A percentile compares a stretch with the other conserved stretches of the same genome.
phyloP scores from a whole-genome alignment of 2,329 filamentous ascomycete species.

The Fusarium tjaetaba region DNA sequence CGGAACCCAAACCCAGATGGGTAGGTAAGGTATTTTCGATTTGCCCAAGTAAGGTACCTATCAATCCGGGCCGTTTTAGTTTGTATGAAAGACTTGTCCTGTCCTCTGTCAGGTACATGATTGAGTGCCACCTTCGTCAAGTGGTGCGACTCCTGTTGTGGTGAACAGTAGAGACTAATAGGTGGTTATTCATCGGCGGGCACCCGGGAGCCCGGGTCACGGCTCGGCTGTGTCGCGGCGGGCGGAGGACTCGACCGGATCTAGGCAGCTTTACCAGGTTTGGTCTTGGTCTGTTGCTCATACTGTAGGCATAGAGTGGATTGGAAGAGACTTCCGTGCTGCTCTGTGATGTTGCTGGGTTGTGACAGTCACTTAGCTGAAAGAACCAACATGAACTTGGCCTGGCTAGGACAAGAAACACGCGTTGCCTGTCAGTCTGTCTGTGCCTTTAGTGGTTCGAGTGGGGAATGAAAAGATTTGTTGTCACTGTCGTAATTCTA shows the following conservation, averaged over 20 bases:
- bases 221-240: conserved; percentile 36
- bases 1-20: conserved; percentile 23
- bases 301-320: conserved; percentile 12
- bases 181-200: conserved; percentile 27
- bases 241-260: conserved; percentile 33
- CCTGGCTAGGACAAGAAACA: conserved; percentile 4
- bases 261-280: conserved; percentile 26
- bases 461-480: conserved; percentile 6
- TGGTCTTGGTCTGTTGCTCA: conserved; percentile 16
- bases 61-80: conserved; percentile 17
- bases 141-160: neutral
- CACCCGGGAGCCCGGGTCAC: conserved; percentile 38
- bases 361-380: conserved; percentile 7
- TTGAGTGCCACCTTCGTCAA: conserved; percentile 1
- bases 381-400: conserved; percentile 7
- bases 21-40: conserved; percentile 6
- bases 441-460: conserved; percentile 6
- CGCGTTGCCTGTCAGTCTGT: neutral
- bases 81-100: conserved; percentile 10
- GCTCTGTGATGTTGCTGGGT: conserved; percentile 2
- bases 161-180: neutral
- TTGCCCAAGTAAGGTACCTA: neutral
- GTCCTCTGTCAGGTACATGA: conserved; percentile 14
- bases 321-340: conserved; percentile 12
- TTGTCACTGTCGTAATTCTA: conserved; percentile 15